Conservation (phyloP, 2,329 filamentous ascomycete genomes). For the Aureobasidium sp. region DNA sequence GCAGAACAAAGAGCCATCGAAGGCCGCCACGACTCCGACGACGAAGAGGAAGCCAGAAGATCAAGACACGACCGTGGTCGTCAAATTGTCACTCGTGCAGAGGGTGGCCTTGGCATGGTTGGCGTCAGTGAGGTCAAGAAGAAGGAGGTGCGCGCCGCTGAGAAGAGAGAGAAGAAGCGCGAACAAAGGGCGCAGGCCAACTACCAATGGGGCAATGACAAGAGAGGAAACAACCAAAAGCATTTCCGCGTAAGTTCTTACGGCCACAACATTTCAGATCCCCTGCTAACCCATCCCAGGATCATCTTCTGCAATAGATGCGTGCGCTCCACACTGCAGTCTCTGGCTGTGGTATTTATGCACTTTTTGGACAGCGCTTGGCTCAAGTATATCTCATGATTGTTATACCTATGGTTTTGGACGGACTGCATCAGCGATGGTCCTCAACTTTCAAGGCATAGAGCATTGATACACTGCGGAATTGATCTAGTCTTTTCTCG, state of each 20-base stretch:
- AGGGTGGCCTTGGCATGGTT: conserved; percentile 68
- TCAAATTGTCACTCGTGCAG: conserved; percentile 54
- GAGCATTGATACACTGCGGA: background rate
- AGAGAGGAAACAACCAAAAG: conserved; percentile 69
- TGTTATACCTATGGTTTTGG: background rate
- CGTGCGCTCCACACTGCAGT: background rate
- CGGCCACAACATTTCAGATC: background rate
- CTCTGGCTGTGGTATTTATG: background rate
- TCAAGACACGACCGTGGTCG: conserved; percentile 27
- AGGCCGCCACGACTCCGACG: conserved; percentile 39
- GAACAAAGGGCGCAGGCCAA: conserved; percentile 46
- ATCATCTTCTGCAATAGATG: conserved; percentile 38
- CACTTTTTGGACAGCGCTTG: background rate
- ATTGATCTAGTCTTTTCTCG: background rate
- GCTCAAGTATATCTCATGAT: conserved; percentile 5
- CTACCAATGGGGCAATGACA: conserved; percentile 65
- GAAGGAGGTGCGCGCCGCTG: conserved; percentile 56
- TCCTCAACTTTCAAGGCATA: background rate
- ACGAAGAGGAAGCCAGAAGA: conserved; percentile 33
- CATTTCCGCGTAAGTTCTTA: conserved; percentile 54
- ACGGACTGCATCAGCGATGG: background rate
- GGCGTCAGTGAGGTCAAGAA: conserved; percentile 72
- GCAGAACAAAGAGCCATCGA: conserved; percentile 58
- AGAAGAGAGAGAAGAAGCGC: conserved; percentile 62
- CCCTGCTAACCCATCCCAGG: conserved; percentile 27